Conservation (phyloP, 257 asterid genomes). For the Nicotiana knightiana region DNA sequence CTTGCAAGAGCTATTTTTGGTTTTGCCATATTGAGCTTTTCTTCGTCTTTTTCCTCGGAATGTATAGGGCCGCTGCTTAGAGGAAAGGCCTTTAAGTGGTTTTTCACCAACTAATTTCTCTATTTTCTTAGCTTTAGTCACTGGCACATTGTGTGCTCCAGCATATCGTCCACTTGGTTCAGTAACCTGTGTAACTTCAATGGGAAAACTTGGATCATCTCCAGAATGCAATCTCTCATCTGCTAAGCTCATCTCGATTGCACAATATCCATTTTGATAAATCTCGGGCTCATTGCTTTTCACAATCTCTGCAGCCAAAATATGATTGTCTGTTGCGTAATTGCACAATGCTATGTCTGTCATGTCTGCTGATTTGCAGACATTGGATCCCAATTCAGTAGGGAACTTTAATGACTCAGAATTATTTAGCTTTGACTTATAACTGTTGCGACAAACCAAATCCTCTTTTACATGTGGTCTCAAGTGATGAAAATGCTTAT, state of each 20-base stretch:
- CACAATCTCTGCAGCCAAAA: slow-evolving; percentile 13
- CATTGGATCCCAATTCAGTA: slow-evolving; percentile 17
- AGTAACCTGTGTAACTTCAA: background rate
- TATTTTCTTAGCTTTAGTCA: slow-evolving; percentile 2
- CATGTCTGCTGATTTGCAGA: slow-evolving; percentile 8
- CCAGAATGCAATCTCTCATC: slow-evolving; percentile 19
- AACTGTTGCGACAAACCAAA: background rate
- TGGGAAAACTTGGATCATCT: slow-evolving; percentile 14
- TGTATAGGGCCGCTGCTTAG: slow-evolving; percentile 9
- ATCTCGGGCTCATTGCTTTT: slow-evolving; percentile 21
- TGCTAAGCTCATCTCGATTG: slow-evolving; percentile 20
- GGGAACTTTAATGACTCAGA: slow-evolving; percentile 23
- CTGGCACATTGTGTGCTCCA: background rate
- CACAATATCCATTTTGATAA: slow-evolving; percentile 22
- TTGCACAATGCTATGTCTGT: slow-evolving; percentile 10
- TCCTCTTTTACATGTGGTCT: slow-evolving; percentile 17
- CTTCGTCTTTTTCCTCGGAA: slow-evolving; percentile 14
- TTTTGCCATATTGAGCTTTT: slow-evolving; percentile 18
- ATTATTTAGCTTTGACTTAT: background rate
- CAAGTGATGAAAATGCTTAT: slow-evolving; percentile 14
- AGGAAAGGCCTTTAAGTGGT: background rate
- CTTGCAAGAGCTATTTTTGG: slow-evolving; percentile 17
- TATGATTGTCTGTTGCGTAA: slow-evolving; percentile 17
- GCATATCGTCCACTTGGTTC: background rate
- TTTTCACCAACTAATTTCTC: slow-evolving; percentile 5